A percentile compares a stretch with the other conserved stretches of the same genome.
Conservation (phyloP, 257 asterid species). For the Primulina tabacum region DNA sequence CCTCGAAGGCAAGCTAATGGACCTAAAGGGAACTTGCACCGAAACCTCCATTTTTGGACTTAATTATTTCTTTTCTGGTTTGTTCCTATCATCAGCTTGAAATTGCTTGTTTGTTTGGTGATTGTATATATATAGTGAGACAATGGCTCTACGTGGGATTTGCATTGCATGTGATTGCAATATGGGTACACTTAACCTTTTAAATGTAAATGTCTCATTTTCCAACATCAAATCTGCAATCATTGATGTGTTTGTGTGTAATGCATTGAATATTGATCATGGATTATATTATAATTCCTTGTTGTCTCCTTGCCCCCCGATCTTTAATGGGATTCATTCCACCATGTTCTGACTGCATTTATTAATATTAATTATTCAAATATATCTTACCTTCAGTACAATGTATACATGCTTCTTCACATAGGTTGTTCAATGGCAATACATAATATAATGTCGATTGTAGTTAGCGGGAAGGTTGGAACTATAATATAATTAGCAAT, state of each 20-base stretch:
- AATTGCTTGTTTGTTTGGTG: neutral
- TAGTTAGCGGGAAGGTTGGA: no score
- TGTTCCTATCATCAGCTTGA: conserved; percentile 15
- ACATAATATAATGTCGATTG: no score
- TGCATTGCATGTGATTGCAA: conserved; percentile 43
- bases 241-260: conserved; percentile 9
- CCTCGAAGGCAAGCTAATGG: conserved; percentile 81
- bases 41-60: conserved; percentile 42
- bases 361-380: neutral
- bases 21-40: conserved; percentile 46
- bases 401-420: no score
- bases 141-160: conserved; percentile 14
- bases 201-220: conserved; percentile 33
- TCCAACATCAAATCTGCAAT: conserved; percentile 40
- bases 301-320: conserved; percentile 39
- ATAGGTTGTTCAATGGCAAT: no score
- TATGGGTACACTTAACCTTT: conserved; percentile 30
- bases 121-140: conserved; percentile 36
- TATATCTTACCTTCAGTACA: neutral
- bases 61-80: neutral
- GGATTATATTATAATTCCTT: conserved; percentile 18
- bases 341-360: conserved; percentile 13
- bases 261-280: conserved; percentile 40
- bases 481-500: no score
- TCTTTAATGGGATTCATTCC: conserved; percentile 36